These are phyloP conservation scores for Hypoxylon sp. DNA, from an alignment of 2,329 filamentous ascomycete species.

Conservation along the genomic window DNA sequence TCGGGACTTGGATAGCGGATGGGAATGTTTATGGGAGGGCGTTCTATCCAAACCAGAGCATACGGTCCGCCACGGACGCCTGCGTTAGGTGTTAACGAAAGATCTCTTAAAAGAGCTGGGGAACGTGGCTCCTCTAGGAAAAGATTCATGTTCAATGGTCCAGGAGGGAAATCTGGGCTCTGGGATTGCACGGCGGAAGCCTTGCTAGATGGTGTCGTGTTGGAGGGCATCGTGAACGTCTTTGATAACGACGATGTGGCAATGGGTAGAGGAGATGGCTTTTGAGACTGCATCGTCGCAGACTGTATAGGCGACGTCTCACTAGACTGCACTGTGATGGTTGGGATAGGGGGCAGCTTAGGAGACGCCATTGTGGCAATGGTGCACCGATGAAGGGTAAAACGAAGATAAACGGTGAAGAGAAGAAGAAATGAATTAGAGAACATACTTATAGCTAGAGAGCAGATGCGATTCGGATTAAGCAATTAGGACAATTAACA, in stretches of 20 bases:
- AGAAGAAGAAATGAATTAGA: conserved; percentile 6
- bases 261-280: background rate
- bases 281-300: background rate
- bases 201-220: conserved; percentile 1
- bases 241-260: background rate
- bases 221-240: background rate
- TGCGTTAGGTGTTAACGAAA: conserved; percentile 24
- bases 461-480: background rate
- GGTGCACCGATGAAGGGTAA: conserved; percentile 9
- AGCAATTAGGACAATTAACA: background rate
- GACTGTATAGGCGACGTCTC: too few species aligned
- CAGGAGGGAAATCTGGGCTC: conserved; percentile 20
- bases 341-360: background rate
- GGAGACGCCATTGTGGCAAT: conserved; percentile 10
- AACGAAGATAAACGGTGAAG: conserved; percentile 1
- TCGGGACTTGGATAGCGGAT: conserved; percentile 4
- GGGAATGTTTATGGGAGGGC: conserved; percentile 14
- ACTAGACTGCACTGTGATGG: background rate
- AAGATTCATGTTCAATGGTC: conserved; percentile 29
- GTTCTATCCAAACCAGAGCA: conserved; percentile 18
- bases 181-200: background rate
- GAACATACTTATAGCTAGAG: conserved; percentile 36
- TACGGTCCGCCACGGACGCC: conserved; percentile 39
- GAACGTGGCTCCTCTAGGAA: conserved; percentile 19
- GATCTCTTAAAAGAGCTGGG: conserved; percentile 21